phyloP scores from a whole-genome alignment of 257 asterid genomes.

The Solanum corneliomulleri region DNA sequence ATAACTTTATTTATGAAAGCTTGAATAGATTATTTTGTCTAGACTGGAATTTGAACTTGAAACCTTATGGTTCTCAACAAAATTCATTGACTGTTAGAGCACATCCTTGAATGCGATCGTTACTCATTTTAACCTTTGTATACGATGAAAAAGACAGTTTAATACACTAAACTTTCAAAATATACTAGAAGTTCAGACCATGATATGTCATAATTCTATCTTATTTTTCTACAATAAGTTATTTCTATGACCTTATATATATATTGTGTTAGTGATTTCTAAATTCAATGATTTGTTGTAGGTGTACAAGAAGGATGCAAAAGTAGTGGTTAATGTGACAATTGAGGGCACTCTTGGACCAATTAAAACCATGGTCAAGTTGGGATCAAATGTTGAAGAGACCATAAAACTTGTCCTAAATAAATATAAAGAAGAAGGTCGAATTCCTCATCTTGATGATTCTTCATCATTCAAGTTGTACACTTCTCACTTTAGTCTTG shows the following conservation, averaged over 20 bases:
- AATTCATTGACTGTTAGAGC: not conserved
- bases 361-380: conserved; percentile 45
- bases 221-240: not conserved
- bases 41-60: not conserved
- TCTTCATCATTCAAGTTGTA: conserved; percentile 40
- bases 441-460: conserved; percentile 40
- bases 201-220: not conserved
- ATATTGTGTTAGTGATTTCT: not conserved
- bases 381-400: conserved; percentile 60
- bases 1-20: not conserved
- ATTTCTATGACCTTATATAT: not conserved
- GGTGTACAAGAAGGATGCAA: conserved; percentile 32
- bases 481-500: conserved; percentile 55
- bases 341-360: conserved; percentile 79
- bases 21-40: not conserved
- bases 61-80: not conserved
- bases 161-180: not conserved
- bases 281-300: not conserved
- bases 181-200: too few species aligned
- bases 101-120: not conserved
- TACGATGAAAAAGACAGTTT: fast-evolving
- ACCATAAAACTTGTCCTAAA: conserved; percentile 32
- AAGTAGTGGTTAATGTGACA: conserved; percentile 61
- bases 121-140: not conserved
- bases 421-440: conserved; percentile 46